Percentiles rank a stretch among this genome's conserved stretches.
These are phyloP conservation scores for Acephala macrosclerotiorum DNA, from an alignment of 2,329 filamentous ascomycete genomes.

Conservation along the genomic window DNA sequence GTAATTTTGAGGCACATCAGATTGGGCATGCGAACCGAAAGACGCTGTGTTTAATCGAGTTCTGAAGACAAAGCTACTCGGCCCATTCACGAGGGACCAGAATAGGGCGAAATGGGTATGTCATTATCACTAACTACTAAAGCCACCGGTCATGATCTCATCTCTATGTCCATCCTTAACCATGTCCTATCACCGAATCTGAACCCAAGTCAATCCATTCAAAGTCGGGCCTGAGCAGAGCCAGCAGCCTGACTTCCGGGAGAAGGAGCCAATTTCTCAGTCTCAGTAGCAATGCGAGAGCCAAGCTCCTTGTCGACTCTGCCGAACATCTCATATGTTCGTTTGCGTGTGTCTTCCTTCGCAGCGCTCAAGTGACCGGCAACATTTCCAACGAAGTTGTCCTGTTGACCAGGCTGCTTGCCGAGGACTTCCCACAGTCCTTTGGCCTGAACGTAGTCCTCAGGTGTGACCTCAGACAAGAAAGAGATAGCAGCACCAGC, in stretches of 20 bases:
- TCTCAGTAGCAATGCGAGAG: conserved; percentile 57
- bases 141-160: not conserved
- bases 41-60: no score
- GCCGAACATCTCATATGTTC: conserved; percentile 67
- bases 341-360: conserved; percentile 59
- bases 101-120: not conserved
- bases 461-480: conserved; percentile 49
- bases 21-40: no score
- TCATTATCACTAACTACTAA: conserved; percentile 5
- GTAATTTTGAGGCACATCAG: no score
- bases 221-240: not conserved
- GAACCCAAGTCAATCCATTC: not conserved
- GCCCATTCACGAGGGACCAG: not conserved
- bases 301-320: conserved; percentile 63
- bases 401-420: conserved; percentile 60
- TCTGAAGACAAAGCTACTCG: not conserved
- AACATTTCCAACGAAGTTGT: conserved; percentile 66
- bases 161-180: not conserved
- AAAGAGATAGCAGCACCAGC: conserved; percentile 53
- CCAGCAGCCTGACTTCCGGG: conserved; percentile 21
- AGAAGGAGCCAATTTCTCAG: conserved; percentile 50
- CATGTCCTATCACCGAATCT: not conserved
- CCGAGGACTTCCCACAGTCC: conserved; percentile 48
- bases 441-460: conserved; percentile 46
- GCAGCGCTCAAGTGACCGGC: conserved; percentile 62